Base-by-base conservation (phyloP, 176 grass and related monocot species). In the Carex cristatella region DNA sequence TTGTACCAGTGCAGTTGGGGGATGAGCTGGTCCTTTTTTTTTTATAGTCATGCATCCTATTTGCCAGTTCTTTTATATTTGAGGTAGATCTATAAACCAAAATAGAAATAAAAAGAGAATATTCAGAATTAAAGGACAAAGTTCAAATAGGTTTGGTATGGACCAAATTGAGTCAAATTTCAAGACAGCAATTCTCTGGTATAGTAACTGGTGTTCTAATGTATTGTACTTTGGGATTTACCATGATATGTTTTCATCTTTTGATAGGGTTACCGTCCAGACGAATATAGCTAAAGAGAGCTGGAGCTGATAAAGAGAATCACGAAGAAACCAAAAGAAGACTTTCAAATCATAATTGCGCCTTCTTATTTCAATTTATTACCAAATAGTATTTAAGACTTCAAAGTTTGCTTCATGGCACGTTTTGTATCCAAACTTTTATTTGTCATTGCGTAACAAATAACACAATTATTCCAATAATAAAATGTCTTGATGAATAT, bases 271-370 rank as follows among this genome's bases (percentile, higher is more conserved):
- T 81, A 60, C 79, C 59, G 56, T 72, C 65, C 81, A 5, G 63
- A 87, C 23, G 89, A 75, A 59, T 89, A 93, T 28, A 77, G 80
- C 0, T 84, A 89, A 72, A 69, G 85, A 89, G 30, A 92, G 85
- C 67, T 90, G 92, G 12, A 33, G 13, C 27, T 4, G 74, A 79
- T 79, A 9, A 91, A 93, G 84, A 55, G 73, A 84, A 81, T 93
- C 90, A 23, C 84, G 71, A 35, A 65, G 3, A 81, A 44, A 11
- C n/a, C n/a, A 28, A 23, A 3, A 42, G 48, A 81, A 27, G 61
- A 13, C 13, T 32, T 65, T 79, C 28, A 82, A 27, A 64, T 30
- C 63, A 32, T 64, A 63, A 11, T 48, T 81, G 37, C 56, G 15
- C 35, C 9, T 81, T 61, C 30, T 59, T 18, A 64, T 81, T 81